Evolutionary conservation across 495 filamentous ascomycete species (phyloP).

Genomic region (Acidiella bohemica): DNA sequence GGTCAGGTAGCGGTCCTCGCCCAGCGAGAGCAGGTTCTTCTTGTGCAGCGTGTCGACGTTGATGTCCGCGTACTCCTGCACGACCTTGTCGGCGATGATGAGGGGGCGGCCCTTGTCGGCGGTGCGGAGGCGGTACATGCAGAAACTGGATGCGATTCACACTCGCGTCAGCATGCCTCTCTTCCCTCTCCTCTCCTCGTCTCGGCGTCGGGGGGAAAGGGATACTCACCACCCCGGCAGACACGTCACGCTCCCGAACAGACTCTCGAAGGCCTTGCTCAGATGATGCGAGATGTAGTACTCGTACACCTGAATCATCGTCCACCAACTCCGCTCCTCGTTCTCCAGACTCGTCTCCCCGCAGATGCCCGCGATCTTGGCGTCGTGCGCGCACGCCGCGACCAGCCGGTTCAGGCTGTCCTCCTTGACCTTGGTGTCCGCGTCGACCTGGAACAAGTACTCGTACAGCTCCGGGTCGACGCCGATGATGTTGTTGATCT

Average conservation of each 20-base stretch:
- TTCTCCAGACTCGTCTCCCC: slow-evolving; percentile 95
- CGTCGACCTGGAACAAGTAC: slow-evolving; percentile 94
- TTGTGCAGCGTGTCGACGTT: slow-evolving; percentile 92
- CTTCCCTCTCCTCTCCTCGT: too few relatives aligned
- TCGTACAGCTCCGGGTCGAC: slow-evolving; percentile 96
- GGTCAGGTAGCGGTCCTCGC: slow-evolving; percentile 94
- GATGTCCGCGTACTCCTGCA: slow-evolving; percentile 76
- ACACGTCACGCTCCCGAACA: slow-evolving; percentile 94
- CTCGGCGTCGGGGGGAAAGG: too few relatives aligned
- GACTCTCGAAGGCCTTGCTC: slow-evolving; percentile 85
- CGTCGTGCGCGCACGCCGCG: slow-evolving; percentile 82
- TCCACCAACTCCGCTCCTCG: slow-evolving; percentile 90
- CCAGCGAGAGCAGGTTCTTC: slow-evolving; percentile 90
- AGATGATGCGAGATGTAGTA: slow-evolving; percentile 96
- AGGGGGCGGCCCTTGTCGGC: slow-evolving; percentile 83
- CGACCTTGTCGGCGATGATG: slow-evolving; percentile 76
- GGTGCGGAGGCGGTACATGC: slow-evolving; percentile 93
- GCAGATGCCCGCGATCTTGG: slow-evolving; percentile 93
- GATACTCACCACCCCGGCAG: slow-evolving; percentile 86
- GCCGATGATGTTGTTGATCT: slow-evolving; percentile 98
- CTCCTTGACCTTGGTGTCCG: slow-evolving; percentile 87
- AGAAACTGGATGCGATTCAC: slow-evolving; percentile 51
- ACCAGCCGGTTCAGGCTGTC: slow-evolving; percentile 89
- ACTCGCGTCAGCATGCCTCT: neutral
- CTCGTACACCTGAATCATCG: slow-evolving; percentile 99